Conservation (phyloP, 345 rosid species). For the Citrus mangshanensis region DNA sequence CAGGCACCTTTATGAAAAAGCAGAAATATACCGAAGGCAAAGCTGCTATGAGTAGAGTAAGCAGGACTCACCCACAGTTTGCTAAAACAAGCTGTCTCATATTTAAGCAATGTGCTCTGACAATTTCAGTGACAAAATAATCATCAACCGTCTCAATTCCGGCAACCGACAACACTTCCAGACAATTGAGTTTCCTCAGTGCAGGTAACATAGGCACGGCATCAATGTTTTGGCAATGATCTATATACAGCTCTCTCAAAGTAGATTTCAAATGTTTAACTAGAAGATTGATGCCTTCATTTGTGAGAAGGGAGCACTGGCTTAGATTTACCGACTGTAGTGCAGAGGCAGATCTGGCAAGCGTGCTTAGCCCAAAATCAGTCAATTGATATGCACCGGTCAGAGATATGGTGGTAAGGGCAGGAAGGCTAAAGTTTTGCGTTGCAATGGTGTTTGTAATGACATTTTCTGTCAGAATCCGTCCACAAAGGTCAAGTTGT, state of each 20-base stretch:
- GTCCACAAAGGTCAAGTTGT: slow-evolving; percentile 45
- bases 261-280: slow-evolving; percentile 22
- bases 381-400: slow-evolving; percentile 43
- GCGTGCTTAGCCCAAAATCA: slow-evolving; percentile 29
- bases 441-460: slow-evolving; percentile 23
- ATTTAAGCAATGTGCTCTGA: slow-evolving; percentile 22
- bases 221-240: slow-evolving; percentile 41
- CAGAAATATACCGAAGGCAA: not conserved
- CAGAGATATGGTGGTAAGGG: slow-evolving; percentile 38
- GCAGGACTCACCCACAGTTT: slow-evolving; percentile 19
- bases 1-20: slow-evolving; percentile 11
- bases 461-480: slow-evolving; percentile 29
- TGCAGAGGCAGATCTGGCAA: slow-evolving; percentile 35
- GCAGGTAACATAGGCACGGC: slow-evolving; percentile 24
- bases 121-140: slow-evolving; percentile 23
- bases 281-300: slow-evolving; percentile 25
- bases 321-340: slow-evolving; percentile 44
- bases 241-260: slow-evolving; percentile 46
- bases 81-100: slow-evolving; percentile 40
- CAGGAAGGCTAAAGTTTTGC: slow-evolving; percentile 24
- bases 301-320: slow-evolving; percentile 42
- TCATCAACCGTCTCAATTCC: slow-evolving; percentile 30
- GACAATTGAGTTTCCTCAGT: slow-evolving; percentile 23
- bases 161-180: slow-evolving; percentile 44
- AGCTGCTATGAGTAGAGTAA: not conserved